Evolutionary conservation across 1,284 basidiomycete species (phyloP).

Genomic region (Psilocybe mexicana): DNA sequence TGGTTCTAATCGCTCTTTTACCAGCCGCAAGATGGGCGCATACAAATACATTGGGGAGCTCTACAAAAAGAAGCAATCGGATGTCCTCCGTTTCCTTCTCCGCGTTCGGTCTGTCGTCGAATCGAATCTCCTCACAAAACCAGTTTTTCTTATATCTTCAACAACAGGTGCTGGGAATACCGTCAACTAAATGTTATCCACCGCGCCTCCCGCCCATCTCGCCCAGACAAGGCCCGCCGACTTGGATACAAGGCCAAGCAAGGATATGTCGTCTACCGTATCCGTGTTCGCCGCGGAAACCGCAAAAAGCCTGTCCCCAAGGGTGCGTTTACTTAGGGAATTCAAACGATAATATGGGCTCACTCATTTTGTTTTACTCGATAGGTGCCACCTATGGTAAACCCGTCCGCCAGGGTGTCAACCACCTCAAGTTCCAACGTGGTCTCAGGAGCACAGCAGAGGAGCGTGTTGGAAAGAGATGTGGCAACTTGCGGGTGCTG

Average conservation of each 20-base stretch:
- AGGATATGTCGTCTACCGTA: constrained; percentile 97
- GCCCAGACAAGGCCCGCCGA: constrained; percentile 98
- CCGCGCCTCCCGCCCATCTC: constrained; percentile 95
- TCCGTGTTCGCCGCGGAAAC: constrained; percentile 98
- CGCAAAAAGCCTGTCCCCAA: constrained; percentile 99
- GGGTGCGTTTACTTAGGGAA: constrained; percentile 50
- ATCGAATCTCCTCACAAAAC: not conserved
- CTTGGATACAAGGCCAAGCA: constrained; percentile 99
- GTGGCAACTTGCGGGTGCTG: constrained; percentile 93
- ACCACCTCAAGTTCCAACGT: constrained; percentile 98
- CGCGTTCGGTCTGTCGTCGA: constrained; percentile 80
- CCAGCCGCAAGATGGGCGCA: constrained; percentile 70
- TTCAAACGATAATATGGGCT: not conserved
- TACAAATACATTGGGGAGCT: constrained; percentile 99
- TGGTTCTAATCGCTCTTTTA: constrained; percentile 9
- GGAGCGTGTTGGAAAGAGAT: constrained; percentile 96
- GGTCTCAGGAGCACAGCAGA: constrained; percentile 93
- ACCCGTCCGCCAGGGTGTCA: constrained; percentile 99
- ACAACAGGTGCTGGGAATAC: constrained; percentile 94
- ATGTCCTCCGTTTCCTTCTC: constrained; percentile 97
- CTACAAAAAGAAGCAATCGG: constrained; percentile 95
- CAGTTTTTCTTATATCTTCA: not conserved
- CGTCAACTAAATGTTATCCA: constrained; percentile 98
- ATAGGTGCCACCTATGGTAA: constrained; percentile 97
- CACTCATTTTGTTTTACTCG: not conserved